These are phyloP conservation scores for Penicillium subrubescens DNA, from an alignment of 495 filamentous ascomycete species.

Conservation along the genomic window DNA sequence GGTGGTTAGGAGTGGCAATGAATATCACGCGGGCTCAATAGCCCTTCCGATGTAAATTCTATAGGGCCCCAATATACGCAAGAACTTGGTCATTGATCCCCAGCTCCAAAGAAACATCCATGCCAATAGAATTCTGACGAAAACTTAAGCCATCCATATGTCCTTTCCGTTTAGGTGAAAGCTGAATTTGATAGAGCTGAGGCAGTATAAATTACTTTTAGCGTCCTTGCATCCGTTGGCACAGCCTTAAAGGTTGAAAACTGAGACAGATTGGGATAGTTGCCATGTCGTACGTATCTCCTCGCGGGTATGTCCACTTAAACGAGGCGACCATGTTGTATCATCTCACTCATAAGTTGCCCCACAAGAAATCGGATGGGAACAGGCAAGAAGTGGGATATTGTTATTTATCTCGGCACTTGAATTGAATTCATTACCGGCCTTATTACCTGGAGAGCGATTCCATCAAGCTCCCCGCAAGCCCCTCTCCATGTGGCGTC, in stretches of 20 bases:
- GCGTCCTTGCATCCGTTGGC: neutral
- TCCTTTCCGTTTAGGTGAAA: too few relatives aligned
- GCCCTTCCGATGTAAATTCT: too few relatives aligned
- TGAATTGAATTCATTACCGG: neutral
- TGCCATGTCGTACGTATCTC: neutral
- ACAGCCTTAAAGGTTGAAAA: too few relatives aligned
- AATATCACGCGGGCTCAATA: too few relatives aligned
- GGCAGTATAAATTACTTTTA: too few relatives aligned
- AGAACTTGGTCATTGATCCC: too few relatives aligned
- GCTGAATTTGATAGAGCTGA: too few relatives aligned
- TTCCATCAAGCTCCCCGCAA: slow-evolving; percentile 4
- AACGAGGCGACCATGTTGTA: neutral
- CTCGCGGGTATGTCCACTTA: neutral
- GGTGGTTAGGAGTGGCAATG: too few relatives aligned
- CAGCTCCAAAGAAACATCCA: too few relatives aligned
- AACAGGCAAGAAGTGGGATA: neutral
- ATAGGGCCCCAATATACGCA: too few relatives aligned
- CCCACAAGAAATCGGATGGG: neutral
- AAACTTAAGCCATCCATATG: too few relatives aligned
- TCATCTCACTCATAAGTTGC: neutral
- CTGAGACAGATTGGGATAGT: neutral
- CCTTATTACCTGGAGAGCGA: neutral
- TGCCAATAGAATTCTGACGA: too few relatives aligned
- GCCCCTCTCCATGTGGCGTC: slow-evolving; percentile 5
- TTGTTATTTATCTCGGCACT: neutral